phyloP scores from a whole-genome alignment of 345 rosid species.

The Nephelium lappaceum region DNA sequence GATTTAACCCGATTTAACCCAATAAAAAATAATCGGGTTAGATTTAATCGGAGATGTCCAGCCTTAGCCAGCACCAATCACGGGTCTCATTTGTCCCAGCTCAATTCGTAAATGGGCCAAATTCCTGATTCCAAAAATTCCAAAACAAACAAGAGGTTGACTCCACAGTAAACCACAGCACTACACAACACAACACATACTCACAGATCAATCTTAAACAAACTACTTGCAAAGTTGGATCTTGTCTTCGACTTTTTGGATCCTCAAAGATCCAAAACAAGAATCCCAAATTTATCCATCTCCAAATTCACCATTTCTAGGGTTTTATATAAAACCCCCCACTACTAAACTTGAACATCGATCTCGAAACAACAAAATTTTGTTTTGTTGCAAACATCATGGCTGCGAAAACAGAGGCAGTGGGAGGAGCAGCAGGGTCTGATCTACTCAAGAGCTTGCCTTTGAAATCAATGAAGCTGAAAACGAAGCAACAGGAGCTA shows the following conservation, averaged over 20 bases:
- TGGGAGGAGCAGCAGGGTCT: not conserved
- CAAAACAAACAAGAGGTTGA: too few species aligned
- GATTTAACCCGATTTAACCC: too few species aligned
- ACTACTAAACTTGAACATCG: not conserved
- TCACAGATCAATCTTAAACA: too few species aligned
- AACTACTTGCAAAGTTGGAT: too few species aligned
- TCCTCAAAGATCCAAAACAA: not conserved
- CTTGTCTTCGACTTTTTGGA: not conserved
- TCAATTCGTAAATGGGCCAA: too few species aligned
- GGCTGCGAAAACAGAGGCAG: not conserved
- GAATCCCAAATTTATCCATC: not conserved
- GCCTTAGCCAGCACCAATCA: too few species aligned
- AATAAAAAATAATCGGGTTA: too few species aligned
- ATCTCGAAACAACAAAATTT: not conserved
- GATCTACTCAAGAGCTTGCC: slow-evolving; percentile 54
- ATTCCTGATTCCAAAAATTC: too few species aligned
- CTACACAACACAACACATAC: too few species aligned
- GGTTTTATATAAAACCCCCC: slow-evolving; percentile 2
- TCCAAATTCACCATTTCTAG: not conserved
- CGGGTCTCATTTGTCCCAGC: too few species aligned
- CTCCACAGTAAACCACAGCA: too few species aligned
- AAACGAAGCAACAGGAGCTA: slow-evolving; percentile 93
- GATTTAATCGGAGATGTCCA: too few species aligned
- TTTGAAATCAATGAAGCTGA: slow-evolving; percentile 58
- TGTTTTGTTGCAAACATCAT: not conserved